Percentiles rank a stretch among this genome's conserved stretches.
Conservation (phyloP, 352 stramenopile species). For the Phytophthora sojae region DNA sequence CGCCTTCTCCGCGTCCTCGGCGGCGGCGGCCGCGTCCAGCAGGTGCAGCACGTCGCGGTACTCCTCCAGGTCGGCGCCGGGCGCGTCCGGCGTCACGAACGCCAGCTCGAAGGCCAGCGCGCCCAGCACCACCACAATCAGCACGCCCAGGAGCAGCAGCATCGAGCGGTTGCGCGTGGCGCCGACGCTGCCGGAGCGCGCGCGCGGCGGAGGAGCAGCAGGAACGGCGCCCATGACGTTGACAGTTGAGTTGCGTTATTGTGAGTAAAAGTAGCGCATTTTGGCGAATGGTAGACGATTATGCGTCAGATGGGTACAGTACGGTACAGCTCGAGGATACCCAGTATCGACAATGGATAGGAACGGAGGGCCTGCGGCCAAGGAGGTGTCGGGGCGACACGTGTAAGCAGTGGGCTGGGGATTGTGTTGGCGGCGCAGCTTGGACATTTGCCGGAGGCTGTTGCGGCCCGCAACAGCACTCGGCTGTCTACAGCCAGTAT, state of each 20-base stretch:
- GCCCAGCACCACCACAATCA: slow-evolving; percentile 30
- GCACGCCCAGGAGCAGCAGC: slow-evolving; percentile 30
- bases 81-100: slow-evolving; percentile 22
- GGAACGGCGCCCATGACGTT: background rate
- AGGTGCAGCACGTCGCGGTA: slow-evolving; percentile 29
- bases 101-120: slow-evolving; percentile 38
- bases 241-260: slow-evolving; percentile 1
- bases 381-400: background rate
- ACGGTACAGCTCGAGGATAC: background rate
- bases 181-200: slow-evolving; percentile 21
- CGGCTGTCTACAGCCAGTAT: background rate
- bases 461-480: no score
- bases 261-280: background rate
- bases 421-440: background rate
- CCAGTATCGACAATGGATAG: background rate
- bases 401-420: background rate
- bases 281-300: background rate
- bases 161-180: slow-evolving; percentile 22
- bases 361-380: background rate
- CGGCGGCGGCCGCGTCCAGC: slow-evolving; percentile 32
- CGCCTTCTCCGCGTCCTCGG: slow-evolving; percentile 32
- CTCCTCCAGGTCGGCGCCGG: slow-evolving; percentile 6
- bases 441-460: background rate
- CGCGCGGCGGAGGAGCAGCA: slow-evolving; percentile 6
- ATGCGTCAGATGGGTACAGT: background rate